Evolutionary conservation across 306 rosid genomes (phyloP), one percentile per base, ranked within the genome.

Genomic region (Purshia tridentata): DNA sequence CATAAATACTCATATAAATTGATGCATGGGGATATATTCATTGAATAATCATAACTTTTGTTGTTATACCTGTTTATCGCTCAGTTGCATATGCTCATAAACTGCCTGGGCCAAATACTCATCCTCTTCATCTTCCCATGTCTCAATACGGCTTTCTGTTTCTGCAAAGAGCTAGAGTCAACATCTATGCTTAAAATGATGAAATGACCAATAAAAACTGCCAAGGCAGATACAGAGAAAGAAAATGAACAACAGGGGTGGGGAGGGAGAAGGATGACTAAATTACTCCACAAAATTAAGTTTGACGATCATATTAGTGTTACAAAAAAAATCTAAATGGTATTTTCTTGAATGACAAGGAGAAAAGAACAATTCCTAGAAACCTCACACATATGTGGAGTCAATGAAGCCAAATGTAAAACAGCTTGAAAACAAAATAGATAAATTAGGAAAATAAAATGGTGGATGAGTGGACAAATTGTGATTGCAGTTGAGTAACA

Each of bases 111-210:
- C 88, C 82, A 92, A 81, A 83, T 84, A 90, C 59, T 88, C 88
- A 54, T 92, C 94, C 73, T 90, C 96, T 72, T 90, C 88, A 62
- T 87, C 95, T 81, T 92, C 92, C 92, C 95, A 92, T 22, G 84
- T 79, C 69, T 84, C 89, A 72, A 76, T 35, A 47, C 58, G 44
- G 39, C 67, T 58, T 57, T 82, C 88, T 29, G 78, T 73, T 70
- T 57, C 91, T 84, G 85, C 77, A 84, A 75, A 62, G 44, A 80
- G 77, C 74, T 58, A 73, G 76, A 73, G 72, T 56, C 69, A 83
- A 78, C 72, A 23, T 60, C 66, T 41, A 52, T 50, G 47, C 72
- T 66, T 76, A 65, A 67, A 70, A 69, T n/a, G 40, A 68, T 48
- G 65, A 16, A 65, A 41, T 61, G 50, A n/a, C 53, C 13, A 23